Evolutionary conservation across 2,329 filamentous ascomycete species (phyloP).

Genomic region (Helotiales sp.): DNA sequence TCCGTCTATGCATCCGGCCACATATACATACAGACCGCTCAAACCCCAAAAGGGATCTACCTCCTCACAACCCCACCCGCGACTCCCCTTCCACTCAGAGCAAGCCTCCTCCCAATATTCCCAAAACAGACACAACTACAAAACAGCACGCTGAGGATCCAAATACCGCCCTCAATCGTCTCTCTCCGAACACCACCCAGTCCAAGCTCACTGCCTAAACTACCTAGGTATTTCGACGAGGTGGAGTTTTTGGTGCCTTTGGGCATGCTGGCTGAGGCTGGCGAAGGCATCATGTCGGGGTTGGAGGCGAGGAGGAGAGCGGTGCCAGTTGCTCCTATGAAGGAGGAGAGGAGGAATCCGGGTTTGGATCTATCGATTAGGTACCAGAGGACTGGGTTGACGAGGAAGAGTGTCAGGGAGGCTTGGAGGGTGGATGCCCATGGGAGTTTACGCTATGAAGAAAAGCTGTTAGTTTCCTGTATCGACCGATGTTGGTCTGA

Average conservation of each 20-base stretch:
- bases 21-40: no score
- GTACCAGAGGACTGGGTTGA: constrained; percentile 95
- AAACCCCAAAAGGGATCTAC: not conserved
- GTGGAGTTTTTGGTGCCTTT: constrained; percentile 23
- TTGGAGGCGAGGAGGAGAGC: constrained; percentile 74
- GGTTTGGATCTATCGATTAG: constrained; percentile 88
- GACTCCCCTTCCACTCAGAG: constrained; percentile 42
- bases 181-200: constrained; percentile 65
- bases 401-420: constrained; percentile 84
- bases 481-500: no score
- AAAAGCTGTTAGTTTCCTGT: constrained; percentile 20
- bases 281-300: constrained; percentile 76
- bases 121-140: constrained; percentile 96
- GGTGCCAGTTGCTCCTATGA: constrained; percentile 77
- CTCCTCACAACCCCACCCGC: not conserved
- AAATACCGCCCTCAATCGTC: constrained; percentile 75
- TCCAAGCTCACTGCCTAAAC: constrained; percentile 36
- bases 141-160: constrained; percentile 92
- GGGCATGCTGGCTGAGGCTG: constrained; percentile 47
- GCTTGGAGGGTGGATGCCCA: constrained; percentile 97
- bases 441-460: constrained; percentile 75
- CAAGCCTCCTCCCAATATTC: constrained; percentile 85
- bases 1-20: not conserved
- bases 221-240: constrained; percentile 16
- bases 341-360: constrained; percentile 78